Conservation (phyloP, 768 basidiomycete genomes). For the Lepiota venenata region DNA sequence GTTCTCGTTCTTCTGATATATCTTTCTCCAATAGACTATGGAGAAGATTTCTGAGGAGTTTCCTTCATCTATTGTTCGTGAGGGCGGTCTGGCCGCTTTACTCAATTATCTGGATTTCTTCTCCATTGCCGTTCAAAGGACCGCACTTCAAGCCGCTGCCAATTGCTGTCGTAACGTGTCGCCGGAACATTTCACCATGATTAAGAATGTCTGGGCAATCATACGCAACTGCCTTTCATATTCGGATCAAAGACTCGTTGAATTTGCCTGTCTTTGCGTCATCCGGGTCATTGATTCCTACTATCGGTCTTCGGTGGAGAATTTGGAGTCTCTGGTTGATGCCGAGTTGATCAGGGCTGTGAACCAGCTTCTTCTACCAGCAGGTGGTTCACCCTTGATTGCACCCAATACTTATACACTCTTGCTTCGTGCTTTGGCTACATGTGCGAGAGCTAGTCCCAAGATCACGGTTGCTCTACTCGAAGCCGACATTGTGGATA, state of each 20-base stretch:
- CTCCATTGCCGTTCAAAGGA: slow-evolving; percentile 95
- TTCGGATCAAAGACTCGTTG: slow-evolving; percentile 95
- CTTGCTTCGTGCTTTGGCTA: slow-evolving; percentile 82
- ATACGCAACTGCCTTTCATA: slow-evolving; percentile 90
- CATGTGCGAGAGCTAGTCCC: slow-evolving; percentile 84
- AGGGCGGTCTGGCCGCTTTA: slow-evolving; percentile 90
- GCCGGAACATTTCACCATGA: slow-evolving; percentile 84
- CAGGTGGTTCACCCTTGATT: slow-evolving; percentile 83
- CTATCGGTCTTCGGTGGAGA: slow-evolving; percentile 77
- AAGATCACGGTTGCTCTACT: slow-evolving; percentile 83
- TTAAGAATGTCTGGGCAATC: slow-evolving; percentile 88
- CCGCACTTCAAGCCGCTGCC: slow-evolving; percentile 92
- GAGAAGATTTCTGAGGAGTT: slow-evolving; percentile 99
- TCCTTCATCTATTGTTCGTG: slow-evolving; percentile 91
- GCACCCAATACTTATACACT: slow-evolving; percentile 87
- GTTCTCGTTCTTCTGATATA: slow-evolving; percentile 15
- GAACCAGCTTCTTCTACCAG: slow-evolving; percentile 80
- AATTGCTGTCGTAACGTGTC: slow-evolving; percentile 96
- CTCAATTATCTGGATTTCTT: slow-evolving; percentile 98
- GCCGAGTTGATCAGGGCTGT: slow-evolving; percentile 76
- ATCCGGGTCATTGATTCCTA: slow-evolving; percentile 94
- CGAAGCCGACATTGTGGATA: slow-evolving; percentile 91
- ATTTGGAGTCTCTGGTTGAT: slow-evolving; percentile 85
- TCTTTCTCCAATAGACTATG: slow-evolving; percentile 63
- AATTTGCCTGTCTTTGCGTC: slow-evolving; percentile 92